Evolutionary conservation across 441 rosid genomes (phyloP).

Genomic region (Omphalea diandra): DNA sequence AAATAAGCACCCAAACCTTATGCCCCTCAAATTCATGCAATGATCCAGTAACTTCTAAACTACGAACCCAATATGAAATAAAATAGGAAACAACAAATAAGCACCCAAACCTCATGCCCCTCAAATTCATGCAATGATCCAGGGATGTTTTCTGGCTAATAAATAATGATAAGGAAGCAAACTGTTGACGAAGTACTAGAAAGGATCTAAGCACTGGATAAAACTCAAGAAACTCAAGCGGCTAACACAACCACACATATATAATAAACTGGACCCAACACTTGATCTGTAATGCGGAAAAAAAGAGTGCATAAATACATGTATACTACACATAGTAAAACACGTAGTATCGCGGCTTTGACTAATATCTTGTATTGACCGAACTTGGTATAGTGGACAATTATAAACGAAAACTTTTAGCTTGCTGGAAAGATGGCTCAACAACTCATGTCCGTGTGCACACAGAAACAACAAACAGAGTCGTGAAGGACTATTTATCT

Average conservation of each 20-base stretch:
- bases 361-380: conserved; percentile 2
- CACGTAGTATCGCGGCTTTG: not conserved
- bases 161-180: not conserved
- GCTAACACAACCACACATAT: not conserved
- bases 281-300: not conserved
- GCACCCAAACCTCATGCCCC: not conserved
- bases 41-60: too few relatives aligned
- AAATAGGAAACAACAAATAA: not conserved
- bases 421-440: not conserved
- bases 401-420: not conserved
- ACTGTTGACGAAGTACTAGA: not conserved
- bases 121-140: not conserved
- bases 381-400: not conserved
- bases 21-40: not conserved
- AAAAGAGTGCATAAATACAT: not conserved
- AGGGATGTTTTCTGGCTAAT: not conserved
- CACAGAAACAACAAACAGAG: not conserved
- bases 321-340: not conserved
- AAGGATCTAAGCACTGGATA: not conserved
- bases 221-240: not conserved
- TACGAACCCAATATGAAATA: too few relatives aligned
- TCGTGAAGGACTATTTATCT: not conserved
- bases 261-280: not conserved
- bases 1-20: not conserved
- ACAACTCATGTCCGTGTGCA: not conserved